Evolutionary conservation across 257 asterid species (phyloP).

Genomic region (Lithospermum erythrorhizon): DNA sequence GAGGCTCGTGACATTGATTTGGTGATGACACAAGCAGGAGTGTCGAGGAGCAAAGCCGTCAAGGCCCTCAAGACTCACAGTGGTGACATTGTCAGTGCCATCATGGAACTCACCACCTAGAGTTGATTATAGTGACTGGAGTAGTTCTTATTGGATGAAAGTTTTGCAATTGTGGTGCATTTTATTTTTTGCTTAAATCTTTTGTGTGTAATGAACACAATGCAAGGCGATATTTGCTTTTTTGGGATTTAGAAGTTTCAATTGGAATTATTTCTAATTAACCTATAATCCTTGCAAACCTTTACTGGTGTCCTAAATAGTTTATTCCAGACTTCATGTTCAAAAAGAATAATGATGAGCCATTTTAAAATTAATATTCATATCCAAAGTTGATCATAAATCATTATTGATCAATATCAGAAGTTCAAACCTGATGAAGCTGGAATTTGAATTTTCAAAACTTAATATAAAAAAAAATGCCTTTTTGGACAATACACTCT

Average conservation of each 20-base stretch:
- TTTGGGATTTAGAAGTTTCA: not conserved
- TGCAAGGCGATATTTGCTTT: not conserved
- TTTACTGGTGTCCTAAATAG: too few relatives aligned
- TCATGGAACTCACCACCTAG: constrained; percentile 77
- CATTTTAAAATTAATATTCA: too few relatives aligned
- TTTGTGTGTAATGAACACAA: not conserved
- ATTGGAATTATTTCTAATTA: too few relatives aligned
- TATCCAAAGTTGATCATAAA: too few relatives aligned
- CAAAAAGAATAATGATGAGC: too few relatives aligned
- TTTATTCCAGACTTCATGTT: too few relatives aligned
- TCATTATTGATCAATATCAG: too few relatives aligned
- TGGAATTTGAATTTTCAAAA: too few relatives aligned
- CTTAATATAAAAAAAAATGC: too few relatives aligned
- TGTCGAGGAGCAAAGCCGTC: constrained; percentile 64
- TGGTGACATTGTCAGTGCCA: constrained; percentile 90
- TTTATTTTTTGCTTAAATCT: not conserved
- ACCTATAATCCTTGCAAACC: not conserved
- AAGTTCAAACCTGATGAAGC: too few relatives aligned
- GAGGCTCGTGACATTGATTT: constrained; percentile 74
- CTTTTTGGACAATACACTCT: too few relatives aligned
- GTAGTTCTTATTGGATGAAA: constrained; percentile 11
- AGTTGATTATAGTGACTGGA: not conserved
- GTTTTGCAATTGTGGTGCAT: constrained; percentile 11
- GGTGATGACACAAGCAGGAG: constrained; percentile 94
- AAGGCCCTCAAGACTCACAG: constrained; percentile 64